These are phyloP conservation scores for Coccomyxa sp. DNA, from an alignment of 139 green algal species.

Conservation along the genomic window DNA sequence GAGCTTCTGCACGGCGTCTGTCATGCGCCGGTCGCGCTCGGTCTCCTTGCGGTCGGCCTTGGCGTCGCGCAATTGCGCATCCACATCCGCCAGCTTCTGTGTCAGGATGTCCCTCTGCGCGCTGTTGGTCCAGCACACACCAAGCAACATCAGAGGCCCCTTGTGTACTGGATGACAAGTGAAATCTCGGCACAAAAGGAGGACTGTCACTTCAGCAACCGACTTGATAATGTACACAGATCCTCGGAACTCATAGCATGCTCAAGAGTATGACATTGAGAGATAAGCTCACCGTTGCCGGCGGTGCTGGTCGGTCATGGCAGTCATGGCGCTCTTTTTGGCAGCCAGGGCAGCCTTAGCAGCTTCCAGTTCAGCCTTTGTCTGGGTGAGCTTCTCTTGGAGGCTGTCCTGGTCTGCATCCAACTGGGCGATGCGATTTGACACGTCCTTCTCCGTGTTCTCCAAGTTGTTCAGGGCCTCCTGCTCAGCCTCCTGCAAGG, in stretches of 20 bases:
- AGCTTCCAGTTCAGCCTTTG: background rate
- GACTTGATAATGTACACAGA: too few relatives aligned
- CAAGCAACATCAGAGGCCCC: too few relatives aligned
- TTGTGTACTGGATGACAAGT: background rate
- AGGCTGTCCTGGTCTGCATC: background rate
- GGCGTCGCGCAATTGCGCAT: conserved; percentile 61
- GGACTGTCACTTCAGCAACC: background rate
- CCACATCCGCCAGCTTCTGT: conserved; percentile 23
- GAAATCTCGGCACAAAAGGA: background rate
- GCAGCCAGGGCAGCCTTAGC: conserved; percentile 5
- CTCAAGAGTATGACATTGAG: too few relatives aligned
- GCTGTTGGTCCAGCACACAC: background rate
- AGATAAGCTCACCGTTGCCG: conserved; percentile 2
- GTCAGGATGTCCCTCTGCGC: conserved; percentile 1
- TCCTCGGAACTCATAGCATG: background rate
- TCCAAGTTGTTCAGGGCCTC: background rate
- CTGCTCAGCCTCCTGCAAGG: background rate
- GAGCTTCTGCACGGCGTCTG: conserved; percentile 60
- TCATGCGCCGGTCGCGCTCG: conserved; percentile 54
- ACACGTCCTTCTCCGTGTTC: background rate
- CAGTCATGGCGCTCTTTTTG: conserved; percentile 1
- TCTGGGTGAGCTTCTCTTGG: background rate
- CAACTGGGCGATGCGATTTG: background rate
- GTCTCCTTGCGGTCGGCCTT: conserved; percentile 61
- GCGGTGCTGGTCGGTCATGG: background rate